Evolutionary conservation across 2,329 filamentous ascomycete species (phyloP).

Genomic region (Monilinia vaccinii-corymbosi): DNA sequence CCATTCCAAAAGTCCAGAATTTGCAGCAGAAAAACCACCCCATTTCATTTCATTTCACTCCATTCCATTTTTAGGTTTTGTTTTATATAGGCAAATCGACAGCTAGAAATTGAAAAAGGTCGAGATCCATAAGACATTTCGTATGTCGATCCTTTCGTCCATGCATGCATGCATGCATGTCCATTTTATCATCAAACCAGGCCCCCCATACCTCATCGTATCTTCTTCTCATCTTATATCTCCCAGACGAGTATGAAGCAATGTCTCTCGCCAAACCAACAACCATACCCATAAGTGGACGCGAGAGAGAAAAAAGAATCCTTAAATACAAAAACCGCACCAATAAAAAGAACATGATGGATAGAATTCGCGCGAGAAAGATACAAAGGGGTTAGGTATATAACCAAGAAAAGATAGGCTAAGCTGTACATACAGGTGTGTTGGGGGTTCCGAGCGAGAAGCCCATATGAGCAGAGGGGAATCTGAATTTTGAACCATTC

Average conservation of each 20-base stretch:
- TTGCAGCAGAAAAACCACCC: background rate
- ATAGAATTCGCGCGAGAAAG: constrained; percentile 9
- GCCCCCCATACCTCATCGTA: background rate
- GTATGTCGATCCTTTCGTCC: background rate
- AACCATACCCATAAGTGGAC: background rate
- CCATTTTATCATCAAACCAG: background rate
- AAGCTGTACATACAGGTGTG: background rate
- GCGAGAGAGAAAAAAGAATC: background rate
- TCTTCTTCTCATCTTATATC: background rate
- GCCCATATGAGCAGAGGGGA: background rate
- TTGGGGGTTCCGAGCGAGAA: background rate
- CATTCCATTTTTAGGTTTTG: background rate
- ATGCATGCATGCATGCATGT: background rate
- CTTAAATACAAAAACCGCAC: background rate
- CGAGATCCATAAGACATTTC: background rate
- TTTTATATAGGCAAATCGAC: background rate
- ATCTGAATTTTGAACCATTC: background rate
- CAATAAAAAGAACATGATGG: constrained; percentile 4
- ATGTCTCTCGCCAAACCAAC: background rate
- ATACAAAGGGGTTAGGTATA: background rate
- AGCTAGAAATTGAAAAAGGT: background rate
- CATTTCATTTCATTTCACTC: too few species aligned
- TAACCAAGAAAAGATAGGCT: background rate
- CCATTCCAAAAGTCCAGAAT: background rate
- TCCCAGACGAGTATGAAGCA: background rate